Conservation (phyloP, 148 eudicot genomes). For the Camellia lanceoleosa region DNA sequence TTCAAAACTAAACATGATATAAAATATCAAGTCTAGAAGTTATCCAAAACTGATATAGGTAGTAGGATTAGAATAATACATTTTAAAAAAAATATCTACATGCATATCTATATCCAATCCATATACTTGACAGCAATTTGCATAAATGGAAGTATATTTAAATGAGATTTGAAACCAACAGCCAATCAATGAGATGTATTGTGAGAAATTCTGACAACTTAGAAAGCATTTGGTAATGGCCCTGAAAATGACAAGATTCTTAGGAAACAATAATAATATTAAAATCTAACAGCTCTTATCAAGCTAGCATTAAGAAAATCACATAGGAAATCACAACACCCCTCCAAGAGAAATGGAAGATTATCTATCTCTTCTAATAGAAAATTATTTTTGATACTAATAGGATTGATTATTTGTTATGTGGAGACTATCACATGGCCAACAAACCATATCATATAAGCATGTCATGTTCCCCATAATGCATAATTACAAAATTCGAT, state of each 20-base stretch:
- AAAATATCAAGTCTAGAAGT: not conserved
- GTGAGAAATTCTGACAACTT: not conserved
- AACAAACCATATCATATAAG: not conserved
- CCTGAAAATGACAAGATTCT: slow-evolving; percentile 11
- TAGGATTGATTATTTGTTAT: not conserved
- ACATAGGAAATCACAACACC: slow-evolving; percentile 11
- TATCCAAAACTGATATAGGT: not conserved
- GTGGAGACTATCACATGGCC: slow-evolving; percentile 10
- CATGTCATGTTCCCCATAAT: not conserved
- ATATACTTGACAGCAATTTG: not conserved
- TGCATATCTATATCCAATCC: not conserved
- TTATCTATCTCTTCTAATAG: not conserved
- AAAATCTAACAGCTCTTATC: not conserved
- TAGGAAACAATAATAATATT: not conserved
- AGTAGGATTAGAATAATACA: not conserved
- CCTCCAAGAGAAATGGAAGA: slow-evolving; percentile 9
- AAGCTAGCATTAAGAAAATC: slow-evolving; percentile 2
- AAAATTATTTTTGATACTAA: not conserved
- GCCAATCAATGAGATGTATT: not conserved
- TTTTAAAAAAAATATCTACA: not conserved
- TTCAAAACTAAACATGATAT: too few species aligned
- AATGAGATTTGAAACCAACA: not conserved
- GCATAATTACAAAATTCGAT: too few species aligned
- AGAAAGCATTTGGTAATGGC: not conserved
- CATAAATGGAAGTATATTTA: not conserved